phyloP scores from a whole-genome alignment of 768 basidiomycete species.

The Termitomyces sp. region DNA sequence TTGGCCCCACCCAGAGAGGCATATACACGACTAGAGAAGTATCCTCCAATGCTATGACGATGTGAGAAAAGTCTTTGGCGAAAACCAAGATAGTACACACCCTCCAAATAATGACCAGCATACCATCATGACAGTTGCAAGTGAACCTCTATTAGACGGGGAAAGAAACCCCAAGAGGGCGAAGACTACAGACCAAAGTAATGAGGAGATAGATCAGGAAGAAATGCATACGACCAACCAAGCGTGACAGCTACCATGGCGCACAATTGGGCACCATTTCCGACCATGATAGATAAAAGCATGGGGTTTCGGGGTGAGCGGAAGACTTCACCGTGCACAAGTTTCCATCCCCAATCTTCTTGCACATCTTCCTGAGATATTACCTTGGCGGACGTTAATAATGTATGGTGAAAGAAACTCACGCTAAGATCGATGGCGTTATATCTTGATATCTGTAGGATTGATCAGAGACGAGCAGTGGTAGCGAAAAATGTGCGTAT shows the following conservation, averaged over 20 bases:
- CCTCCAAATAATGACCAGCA: constrained; percentile 93
- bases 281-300: constrained; percentile 79
- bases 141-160: constrained; percentile 90
- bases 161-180: constrained; percentile 91
- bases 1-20: constrained; percentile 73
- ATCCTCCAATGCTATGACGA: constrained; percentile 70
- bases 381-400: not conserved
- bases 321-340: constrained; percentile 96
- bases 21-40: constrained; percentile 81
- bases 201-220: constrained; percentile 1
- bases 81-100: constrained; percentile 31
- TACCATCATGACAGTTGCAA: constrained; percentile 91
- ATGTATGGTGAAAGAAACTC: constrained; percentile 17
- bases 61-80: not conserved
- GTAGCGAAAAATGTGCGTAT: not conserved
- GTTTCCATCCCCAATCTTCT: constrained; percentile 98
- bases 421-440: constrained; percentile 91
- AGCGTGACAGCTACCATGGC: constrained; percentile 88
- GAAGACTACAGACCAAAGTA: constrained; percentile 51
- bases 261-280: constrained; percentile 82
- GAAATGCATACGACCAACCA: constrained; percentile 32
- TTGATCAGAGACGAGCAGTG: not conserved
- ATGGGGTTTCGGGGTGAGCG: constrained; percentile 74
- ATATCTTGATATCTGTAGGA: constrained; percentile 78
- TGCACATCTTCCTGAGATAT: constrained; percentile 79